Percentiles rank a stretch among this genome's conserved stretches.
Conservation (phyloP, 2,329 filamentous ascomycete genomes). For the Monilinia fructicola region DNA sequence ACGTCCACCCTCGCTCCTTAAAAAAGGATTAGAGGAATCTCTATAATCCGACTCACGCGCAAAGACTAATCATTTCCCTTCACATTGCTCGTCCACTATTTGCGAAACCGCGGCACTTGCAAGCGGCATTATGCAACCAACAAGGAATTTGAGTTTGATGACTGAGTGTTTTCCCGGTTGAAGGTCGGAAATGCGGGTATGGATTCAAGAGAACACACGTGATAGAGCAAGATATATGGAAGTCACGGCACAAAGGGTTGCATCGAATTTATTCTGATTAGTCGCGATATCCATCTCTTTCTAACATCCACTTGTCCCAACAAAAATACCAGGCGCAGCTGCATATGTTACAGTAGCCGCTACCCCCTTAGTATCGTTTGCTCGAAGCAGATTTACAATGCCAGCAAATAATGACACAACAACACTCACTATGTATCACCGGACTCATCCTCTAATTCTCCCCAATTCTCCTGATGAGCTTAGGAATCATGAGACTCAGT, state of each 20-base stretch:
- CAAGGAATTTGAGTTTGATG: background rate
- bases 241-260: background rate
- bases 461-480: slow-evolving; percentile 1
- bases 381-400: background rate
- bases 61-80: background rate
- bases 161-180: background rate
- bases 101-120: background rate
- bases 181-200: background rate
- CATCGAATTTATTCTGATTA: background rate
- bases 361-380: background rate
- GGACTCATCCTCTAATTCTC: slow-evolving; percentile 8
- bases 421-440: background rate
- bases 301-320: slow-evolving; percentile 2
- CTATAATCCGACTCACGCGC: too few relatives aligned
- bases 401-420: slow-evolving; percentile 9
- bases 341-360: background rate
- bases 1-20: too few relatives aligned
- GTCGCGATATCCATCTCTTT: background rate
- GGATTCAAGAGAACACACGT: background rate
- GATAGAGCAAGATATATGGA: background rate
- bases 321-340: background rate
- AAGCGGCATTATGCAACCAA: background rate
- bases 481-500: background rate
- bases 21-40: too few relatives aligned
- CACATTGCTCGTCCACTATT: background rate